A percentile compares a stretch with the other conserved stretches of the same genome.
These are phyloP conservation scores for Andalucia godoyi DNA, from an alignment of 78 protist species.

Conservation along the genomic window DNA sequence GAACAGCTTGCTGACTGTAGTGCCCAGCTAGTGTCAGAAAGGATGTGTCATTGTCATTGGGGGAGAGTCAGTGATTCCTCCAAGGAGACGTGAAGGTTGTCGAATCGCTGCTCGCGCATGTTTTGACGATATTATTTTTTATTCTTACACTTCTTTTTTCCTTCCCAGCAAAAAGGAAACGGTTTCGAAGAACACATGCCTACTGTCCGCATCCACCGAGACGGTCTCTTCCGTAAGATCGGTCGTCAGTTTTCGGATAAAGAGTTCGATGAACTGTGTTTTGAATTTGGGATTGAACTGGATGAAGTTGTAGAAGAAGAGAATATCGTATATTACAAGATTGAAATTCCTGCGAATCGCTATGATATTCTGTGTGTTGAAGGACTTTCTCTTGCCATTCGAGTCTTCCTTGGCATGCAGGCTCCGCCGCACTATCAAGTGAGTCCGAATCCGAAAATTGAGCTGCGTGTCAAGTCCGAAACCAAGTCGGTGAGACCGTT, in stretches of 20 bases:
- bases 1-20: too few species aligned
- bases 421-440: conserved; percentile 34
- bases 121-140: too few species aligned
- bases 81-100: too few species aligned
- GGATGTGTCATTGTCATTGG: too few species aligned
- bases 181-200: too few species aligned
- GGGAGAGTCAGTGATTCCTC: too few species aligned
- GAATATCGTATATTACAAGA: conserved; percentile 64
- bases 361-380: conserved; percentile 93
- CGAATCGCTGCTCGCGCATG: too few species aligned
- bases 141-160: too few species aligned
- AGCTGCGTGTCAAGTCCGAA: background rate
- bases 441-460: conserved; percentile 6
- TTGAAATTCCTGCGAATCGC: conserved; percentile 96
- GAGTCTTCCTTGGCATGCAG: conserved; percentile 37
- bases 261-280: conserved; percentile 83
- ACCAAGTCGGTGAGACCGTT: conserved; percentile 68
- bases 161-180: too few species aligned
- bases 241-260: conserved; percentile 28
- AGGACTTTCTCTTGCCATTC: conserved; percentile 83
- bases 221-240: conserved; percentile 2
- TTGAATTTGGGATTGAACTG: conserved; percentile 94
- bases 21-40: too few species aligned
- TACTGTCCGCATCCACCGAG: conserved; percentile 10
- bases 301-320: conserved; percentile 77